Base-by-base conservation (phyloP, 192 early-diverging fungal species). In the Chytriomyces sp. region DNA sequence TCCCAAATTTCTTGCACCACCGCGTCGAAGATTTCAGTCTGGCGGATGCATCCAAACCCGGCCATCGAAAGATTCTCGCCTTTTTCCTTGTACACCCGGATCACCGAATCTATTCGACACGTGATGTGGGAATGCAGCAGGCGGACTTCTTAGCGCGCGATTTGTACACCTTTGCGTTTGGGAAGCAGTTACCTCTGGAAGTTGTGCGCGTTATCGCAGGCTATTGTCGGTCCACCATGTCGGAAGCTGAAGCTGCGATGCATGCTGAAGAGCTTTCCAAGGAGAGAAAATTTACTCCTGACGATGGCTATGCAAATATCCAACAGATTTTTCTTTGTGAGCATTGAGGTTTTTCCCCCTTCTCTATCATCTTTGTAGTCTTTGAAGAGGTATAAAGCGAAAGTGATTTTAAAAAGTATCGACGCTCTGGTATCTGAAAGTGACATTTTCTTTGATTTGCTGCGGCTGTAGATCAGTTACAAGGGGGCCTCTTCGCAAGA, bases 1-100 rank as follows among this genome's bases (percentile, higher is more conserved):
- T 92, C 69, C 89, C 91, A 5, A 93, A 93, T 78, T 67, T 77
- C 22, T 85, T 84, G 59, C 92, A 92, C 79, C 91, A 93, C 75
- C 66, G 80, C 26, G 86, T 91, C 2, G 79, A 81, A 5, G 79
- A 82, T 0, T 91, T 93, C 69, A 65, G 75, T 58, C 80, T 93
- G 28, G 73, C 57, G 5, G 89, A 92, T 54, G 77, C 74, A 34
- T 82, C 83, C 33, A 85, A 85, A 39, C 83, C 85, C 0, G 92
- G 92, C 0, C 79, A 84, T 44, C 83, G 89, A 73, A 88, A 89
- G 72, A 89, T 92, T 40, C 62, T 93, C 3, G 79, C 76, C 5
- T 91, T 92, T 56, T 91, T 92, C 80, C 79, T 92, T 39, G 82
- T 93, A 1, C 78, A 93, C 52, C 92, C 92, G 28, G 49, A 53